Conservation (phyloP, 768 basidiomycete species). For the Podaxis rugospora region DNA sequence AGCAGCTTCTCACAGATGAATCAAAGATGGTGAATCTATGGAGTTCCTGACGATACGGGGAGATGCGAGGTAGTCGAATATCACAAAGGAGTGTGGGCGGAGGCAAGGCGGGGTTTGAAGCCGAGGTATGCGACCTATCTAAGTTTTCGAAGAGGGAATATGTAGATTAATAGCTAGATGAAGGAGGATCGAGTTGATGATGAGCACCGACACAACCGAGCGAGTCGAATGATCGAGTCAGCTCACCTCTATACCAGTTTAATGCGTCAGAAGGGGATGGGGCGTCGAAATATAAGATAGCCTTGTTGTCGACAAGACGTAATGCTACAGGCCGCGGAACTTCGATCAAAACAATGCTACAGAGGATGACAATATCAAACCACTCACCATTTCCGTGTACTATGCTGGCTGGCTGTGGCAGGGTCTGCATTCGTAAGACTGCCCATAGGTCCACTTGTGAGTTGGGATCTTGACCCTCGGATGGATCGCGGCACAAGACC, state of each 20-base stretch:
- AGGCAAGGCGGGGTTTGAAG: background rate
- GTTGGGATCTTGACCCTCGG: constrained; percentile 70
- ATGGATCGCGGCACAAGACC: constrained; percentile 85
- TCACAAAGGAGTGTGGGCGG: constrained; percentile 1
- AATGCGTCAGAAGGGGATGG: constrained; percentile 80
- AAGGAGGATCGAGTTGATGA: background rate
- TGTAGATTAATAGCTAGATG: constrained; percentile 79
- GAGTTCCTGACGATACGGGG: constrained; percentile 2
- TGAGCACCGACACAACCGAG: background rate
- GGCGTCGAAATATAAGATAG: constrained; percentile 85
- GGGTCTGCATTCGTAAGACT: constrained; percentile 91
- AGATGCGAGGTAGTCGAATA: background rate
- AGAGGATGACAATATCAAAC: background rate
- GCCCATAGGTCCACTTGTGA: constrained; percentile 91
- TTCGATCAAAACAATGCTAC: constrained; percentile 3
- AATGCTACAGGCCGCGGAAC: constrained; percentile 45
- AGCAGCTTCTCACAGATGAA: constrained; percentile 17
- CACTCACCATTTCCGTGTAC: constrained; percentile 76
- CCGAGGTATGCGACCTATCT: constrained; percentile 21
- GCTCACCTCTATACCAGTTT: constrained; percentile 85
- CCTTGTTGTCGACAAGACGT: constrained; percentile 88
- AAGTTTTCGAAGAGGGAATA: constrained; percentile 78
- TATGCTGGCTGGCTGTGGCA: constrained; percentile 86
- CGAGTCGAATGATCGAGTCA: background rate
- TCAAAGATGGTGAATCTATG: constrained; percentile 16